These are phyloP conservation scores for Termitomyces sp. DNA, from an alignment of 768 basidiomycete genomes.

Conservation along the genomic window DNA sequence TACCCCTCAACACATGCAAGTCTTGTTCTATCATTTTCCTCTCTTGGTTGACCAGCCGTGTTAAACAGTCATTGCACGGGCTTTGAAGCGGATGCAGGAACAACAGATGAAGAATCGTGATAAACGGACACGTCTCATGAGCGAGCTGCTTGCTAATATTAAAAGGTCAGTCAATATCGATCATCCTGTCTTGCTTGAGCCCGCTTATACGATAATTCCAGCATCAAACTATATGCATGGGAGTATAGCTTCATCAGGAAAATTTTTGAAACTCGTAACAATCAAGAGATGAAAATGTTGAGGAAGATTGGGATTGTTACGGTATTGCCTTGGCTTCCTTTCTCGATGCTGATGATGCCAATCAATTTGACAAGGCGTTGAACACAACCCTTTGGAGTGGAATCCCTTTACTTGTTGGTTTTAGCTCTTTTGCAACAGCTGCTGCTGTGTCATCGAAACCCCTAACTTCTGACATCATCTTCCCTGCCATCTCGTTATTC, in stretches of 20 bases:
- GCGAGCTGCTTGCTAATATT: slow-evolving; percentile 89
- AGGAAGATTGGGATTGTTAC: slow-evolving; percentile 75
- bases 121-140: slow-evolving; percentile 81
- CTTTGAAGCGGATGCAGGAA: slow-evolving; percentile 73
- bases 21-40: neutral
- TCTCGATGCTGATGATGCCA: neutral
- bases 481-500: slow-evolving; percentile 92
- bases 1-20: slow-evolving; percentile 65
- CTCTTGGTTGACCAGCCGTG: neutral
- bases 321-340: slow-evolving; percentile 28
- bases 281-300: slow-evolving; percentile 77
- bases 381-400: slow-evolving; percentile 63
- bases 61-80: slow-evolving; percentile 50
- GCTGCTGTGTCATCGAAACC: slow-evolving; percentile 57
- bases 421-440: slow-evolving; percentile 77
- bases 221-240: slow-evolving; percentile 93
- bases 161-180: slow-evolving; percentile 45
- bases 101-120: slow-evolving; percentile 94
- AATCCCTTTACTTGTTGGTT: slow-evolving; percentile 71
- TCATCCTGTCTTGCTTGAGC: neutral
- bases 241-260: slow-evolving; percentile 84
- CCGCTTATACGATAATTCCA: slow-evolving; percentile 18
- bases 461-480: slow-evolving; percentile 86
- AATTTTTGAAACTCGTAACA: slow-evolving; percentile 75
- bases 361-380: slow-evolving; percentile 34